A percentile compares a stretch with the other conserved stretches of the same genome.
phyloP scores from a whole-genome alignment of 148 eudicot genomes.

The Nepenthes gracilis region DNA sequence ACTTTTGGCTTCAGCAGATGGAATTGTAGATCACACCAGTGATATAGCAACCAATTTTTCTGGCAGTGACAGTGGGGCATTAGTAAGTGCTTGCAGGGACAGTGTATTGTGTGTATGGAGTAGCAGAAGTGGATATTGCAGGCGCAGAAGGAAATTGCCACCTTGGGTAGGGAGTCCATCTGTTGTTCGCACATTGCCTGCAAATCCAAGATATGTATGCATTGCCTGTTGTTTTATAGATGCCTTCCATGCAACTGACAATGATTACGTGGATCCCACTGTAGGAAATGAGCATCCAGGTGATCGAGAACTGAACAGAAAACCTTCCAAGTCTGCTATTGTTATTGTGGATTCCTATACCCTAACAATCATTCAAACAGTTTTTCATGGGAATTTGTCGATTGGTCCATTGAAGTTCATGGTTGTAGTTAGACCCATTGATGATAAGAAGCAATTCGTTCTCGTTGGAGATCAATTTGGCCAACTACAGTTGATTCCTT shows the following conservation, averaged over 20 bases:
- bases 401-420: slow-evolving; percentile 76
- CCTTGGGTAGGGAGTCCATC: slow-evolving; percentile 91
- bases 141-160: slow-evolving; percentile 84
- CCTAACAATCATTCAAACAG: slow-evolving; percentile 65
- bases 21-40: slow-evolving; percentile 22
- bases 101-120: slow-evolving; percentile 95
- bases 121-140: slow-evolving; percentile 86
- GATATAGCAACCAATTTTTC: slow-evolving; percentile 22
- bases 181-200: slow-evolving; percentile 47
- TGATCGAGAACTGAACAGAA: slow-evolving; percentile 26
- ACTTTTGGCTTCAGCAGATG: slow-evolving; percentile 36
- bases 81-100: slow-evolving; percentile 85
- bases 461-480: slow-evolving; percentile 64
- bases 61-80: slow-evolving; percentile 38
- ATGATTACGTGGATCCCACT: slow-evolving; percentile 25
- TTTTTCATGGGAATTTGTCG: slow-evolving; percentile 64
- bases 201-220: slow-evolving; percentile 76
- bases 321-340: slow-evolving; percentile 52
- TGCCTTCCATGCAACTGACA: slow-evolving; percentile 22
- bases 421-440: slow-evolving; percentile 39
- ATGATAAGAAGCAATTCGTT: slow-evolving; percentile 41
- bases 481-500: slow-evolving; percentile 44
- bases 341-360: slow-evolving; percentile 73
- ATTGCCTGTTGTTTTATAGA: slow-evolving; percentile 47
- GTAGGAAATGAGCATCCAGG: slow-evolving; percentile 29